Evolutionary conservation across 2,329 filamentous ascomycete genomes (phyloP), one percentile per base, ranked within the genome.

Genomic region (Alternaria triticimaculans): DNA sequence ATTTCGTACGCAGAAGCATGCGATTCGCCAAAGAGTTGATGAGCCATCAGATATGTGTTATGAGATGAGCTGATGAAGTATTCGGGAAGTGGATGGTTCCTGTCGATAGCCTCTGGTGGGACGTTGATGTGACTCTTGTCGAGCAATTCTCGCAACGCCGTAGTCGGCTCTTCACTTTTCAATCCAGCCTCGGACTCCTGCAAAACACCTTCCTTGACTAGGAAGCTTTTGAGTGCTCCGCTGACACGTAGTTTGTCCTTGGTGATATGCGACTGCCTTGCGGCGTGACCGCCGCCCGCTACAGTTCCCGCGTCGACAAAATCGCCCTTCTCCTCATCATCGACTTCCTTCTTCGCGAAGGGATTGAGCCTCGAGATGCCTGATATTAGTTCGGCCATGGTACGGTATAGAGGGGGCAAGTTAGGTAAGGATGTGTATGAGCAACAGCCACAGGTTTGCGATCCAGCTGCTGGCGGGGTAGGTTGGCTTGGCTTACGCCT

Each of bases 31-130:
- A 84, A 90, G 3, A 92, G 85, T 79, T 92, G 90, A 75, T 92
- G 88, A 0, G 89, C 90, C 71, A 89, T 82, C 25, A 92, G 82
- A 71, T 92, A 92, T 0, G 90, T 92, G 78, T 92, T 92, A 80
- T 92, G 90, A 67, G 88, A 90, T 5, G 89, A 91, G 78, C 88
- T 90, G 79, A 92, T 87, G 72, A 89, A 92, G 78, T 92, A 92
- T 67, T 91, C 88, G 2, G 89, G 86, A 21, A 92, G 80, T 1
- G 89, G 86, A 66, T 88, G 82, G 11, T 84, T 87, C 60, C 87
- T 82, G 71, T 90, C 87, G 9, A 85, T 84, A 12, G 89, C 77
- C 57, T 84, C 78, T 3, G 76, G 64, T 0, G 89, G 89, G 1
- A 90, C 86, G 41, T 82, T 73, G 70, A 89, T 84, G 76, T 90